These are phyloP conservation scores for Erigeron canadensis DNA, from an alignment of 129 eudicot species.

Conservation along the genomic window DNA sequence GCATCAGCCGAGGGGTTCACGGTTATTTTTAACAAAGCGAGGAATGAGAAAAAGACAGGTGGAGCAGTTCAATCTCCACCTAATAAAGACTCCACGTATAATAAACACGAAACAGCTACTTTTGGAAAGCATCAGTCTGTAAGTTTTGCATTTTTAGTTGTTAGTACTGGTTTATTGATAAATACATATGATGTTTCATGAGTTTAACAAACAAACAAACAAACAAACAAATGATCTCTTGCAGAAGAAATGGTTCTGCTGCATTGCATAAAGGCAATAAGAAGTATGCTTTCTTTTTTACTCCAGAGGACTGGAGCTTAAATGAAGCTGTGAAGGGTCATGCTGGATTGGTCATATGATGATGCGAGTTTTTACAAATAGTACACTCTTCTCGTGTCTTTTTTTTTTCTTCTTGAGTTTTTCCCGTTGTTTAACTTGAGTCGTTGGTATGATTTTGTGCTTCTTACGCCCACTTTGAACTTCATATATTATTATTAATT, in stretches of 20 bases:
- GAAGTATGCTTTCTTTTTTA: neutral
- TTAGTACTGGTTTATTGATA: neutral
- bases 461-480: neutral
- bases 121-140: conserved; percentile 63
- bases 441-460: conserved; percentile 4
- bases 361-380: neutral
- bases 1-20: conserved; percentile 84
- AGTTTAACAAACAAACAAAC: neutral
- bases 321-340: conserved; percentile 12
- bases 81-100: conserved; percentile 36
- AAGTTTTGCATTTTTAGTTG: conserved; percentile 17
- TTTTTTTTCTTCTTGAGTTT: conserved; percentile 16
- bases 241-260: conserved; percentile 71
- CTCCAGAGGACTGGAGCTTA: conserved; percentile 19
- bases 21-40: conserved; percentile 67
- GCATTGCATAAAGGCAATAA: conserved; percentile 27
- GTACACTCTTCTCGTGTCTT: conserved; percentile 2
- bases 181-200: neutral
- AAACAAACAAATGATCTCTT: neutral
- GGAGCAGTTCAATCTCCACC: conserved; percentile 51
- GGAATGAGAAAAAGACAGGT: conserved; percentile 69
- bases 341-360: conserved; percentile 9
- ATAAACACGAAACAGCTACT: conserved; percentile 36
- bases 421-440: neutral
- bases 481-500: neutral